A percentile compares a stretch with the other conserved stretches of the same genome.
These are phyloP conservation scores for Diaporthe citrichinensis DNA, from an alignment of 2,329 filamentous ascomycete genomes.

Conservation along the genomic window DNA sequence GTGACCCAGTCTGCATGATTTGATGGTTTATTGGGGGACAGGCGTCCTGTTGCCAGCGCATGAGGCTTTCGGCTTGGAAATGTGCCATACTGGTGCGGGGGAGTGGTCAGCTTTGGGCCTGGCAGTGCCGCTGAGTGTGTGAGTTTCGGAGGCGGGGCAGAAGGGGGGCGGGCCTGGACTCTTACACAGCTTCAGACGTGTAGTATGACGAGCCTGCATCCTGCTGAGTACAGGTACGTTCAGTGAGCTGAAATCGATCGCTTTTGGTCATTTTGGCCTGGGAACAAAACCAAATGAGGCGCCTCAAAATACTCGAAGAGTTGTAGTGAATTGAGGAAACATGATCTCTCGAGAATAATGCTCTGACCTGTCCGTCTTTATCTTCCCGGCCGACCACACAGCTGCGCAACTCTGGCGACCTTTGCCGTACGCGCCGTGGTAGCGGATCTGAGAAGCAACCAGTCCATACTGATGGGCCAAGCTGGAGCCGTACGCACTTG, in stretches of 20 bases:
- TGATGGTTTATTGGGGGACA: background rate
- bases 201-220: background rate
- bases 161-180: background rate
- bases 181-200: background rate
- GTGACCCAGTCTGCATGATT: background rate
- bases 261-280: background rate
- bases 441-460: background rate
- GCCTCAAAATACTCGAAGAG: background rate
- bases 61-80: background rate
- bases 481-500: background rate
- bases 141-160: background rate
- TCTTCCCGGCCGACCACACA: background rate
- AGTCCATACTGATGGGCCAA: too few species aligned
- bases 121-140: background rate
- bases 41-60: background rate
- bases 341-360: background rate
- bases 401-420: background rate
- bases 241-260: slow-evolving; percentile 1
- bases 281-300: too few species aligned
- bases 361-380: background rate
- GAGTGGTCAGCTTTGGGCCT: background rate
- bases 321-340: background rate
- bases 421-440: background rate
- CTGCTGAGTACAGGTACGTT: background rate
- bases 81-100: background rate